Evolutionary conservation across 805 yeast species (phyloP), one percentile per base, ranked within the genome.

Genomic region (Pichia pseudocactophila): DNA sequence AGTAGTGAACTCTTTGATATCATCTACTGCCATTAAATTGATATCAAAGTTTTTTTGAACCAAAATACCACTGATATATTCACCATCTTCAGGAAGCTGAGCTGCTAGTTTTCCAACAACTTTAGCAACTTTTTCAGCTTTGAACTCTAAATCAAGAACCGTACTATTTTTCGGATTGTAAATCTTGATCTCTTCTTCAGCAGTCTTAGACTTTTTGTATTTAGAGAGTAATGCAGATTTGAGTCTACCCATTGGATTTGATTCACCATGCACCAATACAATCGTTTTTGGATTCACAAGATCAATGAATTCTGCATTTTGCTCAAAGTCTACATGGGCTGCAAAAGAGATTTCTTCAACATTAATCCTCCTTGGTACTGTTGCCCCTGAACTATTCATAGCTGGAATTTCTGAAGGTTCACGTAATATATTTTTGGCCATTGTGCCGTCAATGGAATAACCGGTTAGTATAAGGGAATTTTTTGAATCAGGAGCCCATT

Each of bases 301-400:
- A 51, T 89, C 96, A 45, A 92, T 92, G 56, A 92, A 92, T 43
- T 83, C 85, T 1, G 95, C 69, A 53, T 92, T 92, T 57, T 92
- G 96, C 54, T 84, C 87, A 62, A 82, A 92, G 59, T 92, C 99
- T 18, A 92, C 99, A 63, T 92, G 99, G 0, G 99, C 99, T n/a
- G 98, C 97, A 70, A 92, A 92, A 1, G 97, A 89, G 4, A 92
- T 82, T 61, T 92, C 99, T 50, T 90, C 97, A 15, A 92, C 80
- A 37, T 74, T 76, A 43, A 94, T 64, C 49, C 97, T 72, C 56
- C 98, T 77, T 5, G 97, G 97, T 33, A 92, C 82, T 45, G 78
- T 74, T 16, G 80, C 65, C 47, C 88, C 96, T 0, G 95, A 85
- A 50, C 85, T 86, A n/a, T 70, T 66, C 19, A 78, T 66, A 0